Base-by-base conservation (phyloP, 257 asterid species). In the Capsicum baccatum region DNA sequence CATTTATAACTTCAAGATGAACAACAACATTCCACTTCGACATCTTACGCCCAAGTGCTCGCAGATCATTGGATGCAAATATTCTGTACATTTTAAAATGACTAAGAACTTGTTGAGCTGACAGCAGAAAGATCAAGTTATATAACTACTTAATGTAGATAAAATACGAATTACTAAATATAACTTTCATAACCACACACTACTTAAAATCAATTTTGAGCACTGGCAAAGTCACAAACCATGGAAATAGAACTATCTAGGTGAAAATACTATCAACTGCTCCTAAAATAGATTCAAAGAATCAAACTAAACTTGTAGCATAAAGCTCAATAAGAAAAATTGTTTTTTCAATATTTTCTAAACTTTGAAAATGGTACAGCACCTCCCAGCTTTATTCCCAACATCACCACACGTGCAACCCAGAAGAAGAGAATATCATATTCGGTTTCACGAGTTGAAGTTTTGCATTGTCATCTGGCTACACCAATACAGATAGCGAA, bases 1-100 rank as follows among this genome's bases (percentile, higher is more conserved):
- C 99, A 79, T 84, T 91, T 81, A 96, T 93, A 37, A 96, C 97
- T 90, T 96, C 98, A 37, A 94, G 87, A 62, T 97, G 99, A 84
- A 94, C 99, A 66, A 94, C 79, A 57, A 96, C 99, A 91, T 95
- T 95, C 60, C 99, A 94, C 90, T 95, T 95, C 33, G 99, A 95
- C 99, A 95, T 95, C 90, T 95, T 95, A 83, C 98, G 98, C 62
- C 99, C 99, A 87, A 93, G 99, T 0, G 99, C 97, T 96, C 99
- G 60, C 99, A 94, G 74, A 96, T 87, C 97, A 96, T 96, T 68
- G 97, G 98, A 84, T 96, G 99, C 92, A 94, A 89, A 85, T 93
- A 87, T 94, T 96, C 99, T 94, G 89, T 62, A 84, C 67, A 58
- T 69, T 33, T 59, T 48, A 79, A 85, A 12, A 69, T n/a, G 14